Conservation (phyloP, 495 filamentous ascomycete genomes). For the Endocarpon pusillum region DNA sequence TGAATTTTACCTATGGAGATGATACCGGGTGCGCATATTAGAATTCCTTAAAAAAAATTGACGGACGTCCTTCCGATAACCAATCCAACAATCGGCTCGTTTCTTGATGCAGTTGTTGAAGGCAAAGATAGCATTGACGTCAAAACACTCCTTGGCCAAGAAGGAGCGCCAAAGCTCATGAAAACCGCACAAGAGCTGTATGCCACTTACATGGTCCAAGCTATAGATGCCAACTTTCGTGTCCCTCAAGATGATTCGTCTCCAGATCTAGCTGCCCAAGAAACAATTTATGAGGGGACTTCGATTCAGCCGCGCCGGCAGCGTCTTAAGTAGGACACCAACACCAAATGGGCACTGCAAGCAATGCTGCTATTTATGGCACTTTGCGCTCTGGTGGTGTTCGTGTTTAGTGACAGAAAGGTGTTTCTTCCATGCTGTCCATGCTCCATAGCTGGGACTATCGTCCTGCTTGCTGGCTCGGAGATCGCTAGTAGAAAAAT, state of each 20-base stretch:
- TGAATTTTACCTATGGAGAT: too few relatives aligned
- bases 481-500: conserved; percentile 2
- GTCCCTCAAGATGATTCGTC: neutral
- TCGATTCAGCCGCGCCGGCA: neutral
- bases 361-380: neutral
- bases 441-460: neutral
- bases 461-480: conserved; percentile 2
- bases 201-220: neutral
- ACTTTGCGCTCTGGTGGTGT: neutral
- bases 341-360: neutral
- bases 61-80: too few relatives aligned
- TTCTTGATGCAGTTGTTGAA: too few relatives aligned
- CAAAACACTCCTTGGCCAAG: too few relatives aligned
- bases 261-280: too few relatives aligned
- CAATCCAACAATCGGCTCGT: too few relatives aligned
- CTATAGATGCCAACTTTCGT: neutral
- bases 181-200: neutral
- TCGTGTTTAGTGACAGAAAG: neutral
- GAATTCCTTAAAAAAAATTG: too few relatives aligned
- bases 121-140: too few relatives aligned
- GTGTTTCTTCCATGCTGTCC: neutral
- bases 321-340: neutral
- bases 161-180: neutral
- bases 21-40: too few relatives aligned
- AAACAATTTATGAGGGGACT: neutral